Percentiles rank a stretch among this genome's conserved stretches.
phyloP scores from a whole-genome alignment of 2,329 filamentous ascomycete species.

The Colletotrichum sp. region DNA sequence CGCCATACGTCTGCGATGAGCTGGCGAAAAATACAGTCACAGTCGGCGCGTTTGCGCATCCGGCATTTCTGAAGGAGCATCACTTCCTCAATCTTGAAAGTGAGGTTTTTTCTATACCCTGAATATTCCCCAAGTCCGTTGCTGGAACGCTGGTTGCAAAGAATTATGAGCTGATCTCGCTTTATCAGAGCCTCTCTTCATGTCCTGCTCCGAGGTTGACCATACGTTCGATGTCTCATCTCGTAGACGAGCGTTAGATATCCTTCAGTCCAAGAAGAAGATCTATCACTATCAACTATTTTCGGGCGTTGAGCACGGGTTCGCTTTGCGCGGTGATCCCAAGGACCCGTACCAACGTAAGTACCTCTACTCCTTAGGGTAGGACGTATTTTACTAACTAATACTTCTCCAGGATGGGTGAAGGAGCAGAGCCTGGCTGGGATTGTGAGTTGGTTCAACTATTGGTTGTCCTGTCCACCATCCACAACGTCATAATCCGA shows the following conservation, averaged over 20 bases:
- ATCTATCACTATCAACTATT: constrained; percentile 69
- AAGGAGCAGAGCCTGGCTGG: background rate
- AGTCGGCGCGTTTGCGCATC: background rate
- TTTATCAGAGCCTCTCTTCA: background rate
- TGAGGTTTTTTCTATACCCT: fast-evolving
- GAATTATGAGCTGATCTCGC: too few relatives aligned
- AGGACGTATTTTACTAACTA: background rate
- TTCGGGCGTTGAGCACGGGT: constrained; percentile 66
- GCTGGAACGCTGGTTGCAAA: background rate
- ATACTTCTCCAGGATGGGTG: background rate
- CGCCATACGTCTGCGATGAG: constrained; percentile 46
- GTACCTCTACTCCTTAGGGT: too few relatives aligned
- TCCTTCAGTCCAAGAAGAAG: constrained; percentile 41
- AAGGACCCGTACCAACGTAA: constrained; percentile 27
- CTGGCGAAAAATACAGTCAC: background rate
- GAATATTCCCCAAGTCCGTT: fast-evolving
- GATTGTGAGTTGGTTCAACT: background rate
- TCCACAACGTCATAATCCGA: background rate
- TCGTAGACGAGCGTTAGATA: constrained; percentile 33
- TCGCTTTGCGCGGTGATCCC: constrained; percentile 63
- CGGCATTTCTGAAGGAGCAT: background rate
- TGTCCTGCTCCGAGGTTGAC: background rate
- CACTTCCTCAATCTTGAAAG: background rate
- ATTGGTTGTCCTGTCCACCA: background rate
- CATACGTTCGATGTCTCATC: background rate